Evolutionary conservation across 495 filamentous ascomycete species (phyloP), one percentile per base, ranked within the genome.

Genomic region (Saxophila tyrrhenica): DNA sequence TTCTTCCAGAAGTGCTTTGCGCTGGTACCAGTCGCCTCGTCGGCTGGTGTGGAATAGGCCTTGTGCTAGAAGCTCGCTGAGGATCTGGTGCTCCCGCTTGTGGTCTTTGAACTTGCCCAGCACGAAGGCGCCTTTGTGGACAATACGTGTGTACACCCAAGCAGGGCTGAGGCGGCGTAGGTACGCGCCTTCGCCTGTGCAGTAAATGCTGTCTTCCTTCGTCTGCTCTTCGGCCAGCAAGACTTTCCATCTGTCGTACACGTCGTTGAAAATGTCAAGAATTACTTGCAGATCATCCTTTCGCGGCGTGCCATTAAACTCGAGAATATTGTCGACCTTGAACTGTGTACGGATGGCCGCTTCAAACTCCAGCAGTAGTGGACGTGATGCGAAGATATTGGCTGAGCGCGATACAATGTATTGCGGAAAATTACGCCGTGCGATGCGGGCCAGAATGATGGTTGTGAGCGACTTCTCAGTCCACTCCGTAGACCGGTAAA

Each of bases 401-500:
- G 83, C 80, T 15, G 89, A 91, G 43, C 92, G 84, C 51, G 84
- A 95, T 9, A 96, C 89, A 25, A 96, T 78, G 67, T 92, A 98
- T 7, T 83, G 73, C 0, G 92, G 90, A 52, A 95, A 97, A 64
- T 90, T 95, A 21, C 86, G 79, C 45, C 81, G 79, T 7, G 87
- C 83, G 24, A 89, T 92, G 51, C 89, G 87, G 15, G 92, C 87
- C 11, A 98, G 79, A 53, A 98, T 95, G 56, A 97, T 91, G 2
- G 90, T 91, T 1, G 87, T 95, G 1, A 98, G 77, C 11, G 91
- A 95, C 61, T 95, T 96, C 61, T 96, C 92, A 0, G 90, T 92
- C 90, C 91, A 97, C 65, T 95, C 89, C 0, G 90, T 94, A 24
- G 90, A 96, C 25, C 90, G 77, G 64, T 96, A 96, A 65, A 95